Evolutionary conservation across 2,329 filamentous ascomycete species (phyloP), one percentile per base, ranked within the genome.

Genomic region (Dothideomycetidae sp.): DNA sequence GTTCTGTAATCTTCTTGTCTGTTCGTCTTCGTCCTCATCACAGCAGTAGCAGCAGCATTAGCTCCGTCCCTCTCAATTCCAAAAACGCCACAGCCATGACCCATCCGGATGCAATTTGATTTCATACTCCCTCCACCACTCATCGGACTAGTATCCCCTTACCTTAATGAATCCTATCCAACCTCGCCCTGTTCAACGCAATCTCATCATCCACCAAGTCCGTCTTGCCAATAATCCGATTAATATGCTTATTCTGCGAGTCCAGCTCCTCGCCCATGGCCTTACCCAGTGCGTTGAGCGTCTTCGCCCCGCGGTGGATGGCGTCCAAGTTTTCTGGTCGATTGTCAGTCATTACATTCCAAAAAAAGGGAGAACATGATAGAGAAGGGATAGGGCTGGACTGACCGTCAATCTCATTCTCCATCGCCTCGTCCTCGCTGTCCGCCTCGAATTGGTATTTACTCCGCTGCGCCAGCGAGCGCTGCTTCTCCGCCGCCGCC

Each of bases 371-470:
- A 10, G 14, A 21, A n/a, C 9, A 18, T 2, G n/a, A 33, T 10
- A 19, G 29, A 26, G 2, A 10, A 28, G 10, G 10, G 7, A 10
- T 13, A 16, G 12, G 5, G 21, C 10, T 16, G 10, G 11, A 36
- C 39, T 63, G 63, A 23, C 50, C 47, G 28, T 61, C 58, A 42
- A 62, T 61, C 46, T 57, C 52, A 39, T 57, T 62, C 58, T 53
- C 62, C 62, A 82, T 77, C 38, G 68, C 67, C 36, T 79, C 76
- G 42, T 76, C 73, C 42, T 74, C 71, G 41, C 74, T 76, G 42
- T 82, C 78, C n/a, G 75, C 77, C 49, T 86, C 81, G 45, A 90
- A 78, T 46, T 81, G 77, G 50, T 80, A 90, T 54, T 84, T 86
- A 10, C 68, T 69, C 33, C 73, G 64, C 49, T 82, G 76, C 2